A percentile compares a stretch with the other conserved stretches of the same genome.
phyloP scores from a whole-genome alignment of 441 rosid genomes.

The Adansonia rubrostipa region DNA sequence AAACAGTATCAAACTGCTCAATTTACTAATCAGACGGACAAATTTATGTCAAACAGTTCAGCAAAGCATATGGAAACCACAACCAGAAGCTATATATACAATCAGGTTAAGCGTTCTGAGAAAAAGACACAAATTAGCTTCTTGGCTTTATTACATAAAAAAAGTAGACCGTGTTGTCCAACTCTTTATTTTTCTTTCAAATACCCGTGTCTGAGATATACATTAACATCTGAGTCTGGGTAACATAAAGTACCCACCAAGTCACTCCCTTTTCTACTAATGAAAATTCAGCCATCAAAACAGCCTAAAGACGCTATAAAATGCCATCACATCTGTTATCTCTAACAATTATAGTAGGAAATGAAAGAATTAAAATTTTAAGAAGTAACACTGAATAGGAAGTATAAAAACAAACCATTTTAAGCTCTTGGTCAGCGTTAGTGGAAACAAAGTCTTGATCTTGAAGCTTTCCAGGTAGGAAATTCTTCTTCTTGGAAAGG shows the following conservation, averaged over 20 bases:
- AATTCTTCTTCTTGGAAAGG: constrained; percentile 57
- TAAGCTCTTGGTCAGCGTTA: constrained; percentile 69
- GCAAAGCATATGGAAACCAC: not conserved
- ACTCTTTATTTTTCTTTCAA: too few relatives aligned
- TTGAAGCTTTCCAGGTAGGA: constrained; percentile 57
- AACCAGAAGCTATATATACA: not conserved
- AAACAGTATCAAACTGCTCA: not conserved
- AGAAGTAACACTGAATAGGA: not conserved
- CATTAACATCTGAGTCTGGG: too few relatives aligned
- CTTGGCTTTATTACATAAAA: not conserved
- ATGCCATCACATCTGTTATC: not conserved
- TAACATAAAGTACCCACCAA: not conserved
- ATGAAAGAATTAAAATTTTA: not conserved
- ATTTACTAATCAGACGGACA: not conserved
- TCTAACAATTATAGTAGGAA: not conserved
- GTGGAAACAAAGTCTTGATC: constrained; percentile 41
- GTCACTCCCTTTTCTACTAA: not conserved
- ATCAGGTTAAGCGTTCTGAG: not conserved
- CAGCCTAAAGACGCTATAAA: not conserved
- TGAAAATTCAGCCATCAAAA: not conserved
- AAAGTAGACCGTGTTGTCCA: not conserved
- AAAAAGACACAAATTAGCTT: not conserved
- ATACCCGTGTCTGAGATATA: too few relatives aligned
- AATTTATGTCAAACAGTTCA: not conserved
- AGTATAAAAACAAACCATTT: constrained; percentile 55